Conservation (phyloP, 208 protist genomes). For the Wallacemonas sp. region DNA sequence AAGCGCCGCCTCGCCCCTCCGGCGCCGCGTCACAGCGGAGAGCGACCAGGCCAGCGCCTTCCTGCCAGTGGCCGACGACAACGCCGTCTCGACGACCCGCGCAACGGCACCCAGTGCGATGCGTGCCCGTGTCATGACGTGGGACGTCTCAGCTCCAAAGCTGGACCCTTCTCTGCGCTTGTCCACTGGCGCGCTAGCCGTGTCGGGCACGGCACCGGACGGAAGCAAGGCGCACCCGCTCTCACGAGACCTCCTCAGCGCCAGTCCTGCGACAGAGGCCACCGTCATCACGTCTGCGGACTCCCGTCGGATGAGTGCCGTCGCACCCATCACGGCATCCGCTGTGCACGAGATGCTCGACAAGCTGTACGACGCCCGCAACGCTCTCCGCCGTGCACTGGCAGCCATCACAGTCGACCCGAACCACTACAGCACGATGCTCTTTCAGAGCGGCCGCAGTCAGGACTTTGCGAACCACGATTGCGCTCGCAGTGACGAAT, state of each 20-base stretch:
- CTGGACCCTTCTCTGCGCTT: too few species aligned
- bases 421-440: slow-evolving; percentile 14
- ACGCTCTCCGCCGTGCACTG: slow-evolving; percentile 20
- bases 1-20: too few species aligned
- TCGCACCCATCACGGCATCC: neutral
- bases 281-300: too few species aligned
- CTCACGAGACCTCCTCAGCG: too few species aligned
- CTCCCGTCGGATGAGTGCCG: too few species aligned
- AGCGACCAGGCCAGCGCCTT: too few species aligned
- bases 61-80: too few species aligned
- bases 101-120: neutral
- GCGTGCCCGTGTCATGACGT: neutral
- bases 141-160: neutral
- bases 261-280: too few species aligned
- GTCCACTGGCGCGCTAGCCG: too few species aligned
- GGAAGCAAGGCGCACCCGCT: too few species aligned
- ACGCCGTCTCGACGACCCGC: neutral
- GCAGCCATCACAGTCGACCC: neutral
- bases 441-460: slow-evolving; percentile 1
- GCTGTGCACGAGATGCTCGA: slow-evolving; percentile 35
- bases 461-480: neutral
- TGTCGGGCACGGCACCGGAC: too few species aligned
- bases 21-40: too few species aligned
- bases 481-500: neutral
- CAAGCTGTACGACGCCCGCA: slow-evolving; percentile 35